Evolutionary conservation across 306 rosid species (phyloP).

Genomic region (Quercus robur): DNA sequence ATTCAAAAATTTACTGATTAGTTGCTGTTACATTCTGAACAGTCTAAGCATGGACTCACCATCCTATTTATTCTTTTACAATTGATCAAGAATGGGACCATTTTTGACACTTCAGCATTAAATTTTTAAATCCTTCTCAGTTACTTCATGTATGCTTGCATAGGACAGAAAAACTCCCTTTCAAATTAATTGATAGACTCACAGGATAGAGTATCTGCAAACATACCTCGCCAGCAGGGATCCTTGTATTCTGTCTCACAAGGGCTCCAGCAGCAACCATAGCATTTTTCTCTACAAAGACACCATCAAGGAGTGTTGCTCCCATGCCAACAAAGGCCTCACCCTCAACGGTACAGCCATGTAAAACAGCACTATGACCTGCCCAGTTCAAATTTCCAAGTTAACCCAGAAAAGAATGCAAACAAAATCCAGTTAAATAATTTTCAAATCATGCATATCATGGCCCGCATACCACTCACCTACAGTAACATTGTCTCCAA

Average conservation of each 20-base stretch:
- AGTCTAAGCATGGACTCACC: background rate
- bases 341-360: slow-evolving; percentile 90
- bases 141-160: background rate
- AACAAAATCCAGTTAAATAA: background rate
- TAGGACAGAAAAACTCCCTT: background rate
- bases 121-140: background rate
- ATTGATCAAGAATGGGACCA: background rate
- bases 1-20: background rate
- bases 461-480: slow-evolving; percentile 50
- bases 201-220: background rate
- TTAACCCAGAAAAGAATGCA: background rate
- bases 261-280: slow-evolving; percentile 97
- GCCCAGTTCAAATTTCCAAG: slow-evolving; percentile 16
- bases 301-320: slow-evolving; percentile 88
- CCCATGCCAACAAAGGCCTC: slow-evolving; percentile 98
- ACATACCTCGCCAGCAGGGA: slow-evolving; percentile 86
- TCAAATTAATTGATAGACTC: background rate
- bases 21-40: background rate
- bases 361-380: slow-evolving; percentile 91
- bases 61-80: background rate
- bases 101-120: background rate
- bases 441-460: background rate
- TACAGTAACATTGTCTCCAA: slow-evolving; percentile 85
- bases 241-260: slow-evolving; percentile 82
- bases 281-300: slow-evolving; percentile 73